phyloP scores from a whole-genome alignment of 176 grass and related monocot species.

The Phoenix roebelenii region DNA sequence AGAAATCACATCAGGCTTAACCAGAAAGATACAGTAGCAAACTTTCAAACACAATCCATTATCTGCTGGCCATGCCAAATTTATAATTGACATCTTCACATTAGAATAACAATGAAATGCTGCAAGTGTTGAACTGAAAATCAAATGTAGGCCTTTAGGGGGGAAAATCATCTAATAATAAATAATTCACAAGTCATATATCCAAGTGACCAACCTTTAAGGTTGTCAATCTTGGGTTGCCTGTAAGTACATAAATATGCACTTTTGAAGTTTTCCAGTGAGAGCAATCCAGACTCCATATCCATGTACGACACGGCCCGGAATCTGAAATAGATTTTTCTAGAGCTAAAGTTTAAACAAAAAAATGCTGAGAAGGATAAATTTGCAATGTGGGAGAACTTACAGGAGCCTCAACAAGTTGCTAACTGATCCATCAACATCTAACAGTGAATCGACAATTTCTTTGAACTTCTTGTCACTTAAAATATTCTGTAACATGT shows the following conservation, averaged over 20 bases:
- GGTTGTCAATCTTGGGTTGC: slow-evolving; percentile 70
- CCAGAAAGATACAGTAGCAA: no score
- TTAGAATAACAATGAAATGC: no score
- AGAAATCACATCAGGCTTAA: no score
- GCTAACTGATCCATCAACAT: slow-evolving; percentile 56
- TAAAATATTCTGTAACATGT: slow-evolving; percentile 49
- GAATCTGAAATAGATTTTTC: slow-evolving; percentile 46
- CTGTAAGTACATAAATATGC: slow-evolving; percentile 53
- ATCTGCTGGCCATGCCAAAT: no score
- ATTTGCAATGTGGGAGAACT: slow-evolving; percentile 12
- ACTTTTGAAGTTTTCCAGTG: slow-evolving; percentile 54
- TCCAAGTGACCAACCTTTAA: slow-evolving; percentile 43
- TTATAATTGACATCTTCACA: no score
- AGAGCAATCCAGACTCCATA: slow-evolving; percentile 69
- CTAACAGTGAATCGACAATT: slow-evolving; percentile 52
- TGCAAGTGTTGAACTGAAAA: no score
- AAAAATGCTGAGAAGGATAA: no score
- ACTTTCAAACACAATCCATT: no score
- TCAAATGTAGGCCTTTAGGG: neutral
- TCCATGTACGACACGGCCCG: slow-evolving; percentile 64
- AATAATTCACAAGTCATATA: no score
- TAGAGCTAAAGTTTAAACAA: slow-evolving; percentile 8
- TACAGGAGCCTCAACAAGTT: slow-evolving; percentile 75
- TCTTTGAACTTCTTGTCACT: slow-evolving; percentile 64
- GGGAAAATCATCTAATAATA: no score